Evolutionary conservation across 2,329 filamentous ascomycete genomes (phyloP).

Genomic region (Xylariaceae sp.): DNA sequence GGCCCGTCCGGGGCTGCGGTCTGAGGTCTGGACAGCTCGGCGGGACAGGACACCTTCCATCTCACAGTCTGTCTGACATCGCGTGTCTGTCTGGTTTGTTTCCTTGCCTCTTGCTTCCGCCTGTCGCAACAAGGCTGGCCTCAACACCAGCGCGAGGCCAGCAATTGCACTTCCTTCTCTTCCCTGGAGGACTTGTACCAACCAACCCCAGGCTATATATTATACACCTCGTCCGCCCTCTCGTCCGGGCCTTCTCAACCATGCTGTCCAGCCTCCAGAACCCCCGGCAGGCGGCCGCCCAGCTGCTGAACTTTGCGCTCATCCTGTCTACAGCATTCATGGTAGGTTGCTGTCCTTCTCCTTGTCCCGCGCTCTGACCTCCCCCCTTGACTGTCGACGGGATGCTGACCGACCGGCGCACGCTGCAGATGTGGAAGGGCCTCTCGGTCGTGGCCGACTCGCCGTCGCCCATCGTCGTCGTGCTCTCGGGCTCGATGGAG

Average conservation of each 20-base stretch:
- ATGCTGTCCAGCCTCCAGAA: slow-evolving; percentile 68
- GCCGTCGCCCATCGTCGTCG: slow-evolving; percentile 71
- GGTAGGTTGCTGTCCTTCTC: slow-evolving; percentile 35
- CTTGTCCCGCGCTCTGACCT: slow-evolving; percentile 1
- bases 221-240: not conserved
- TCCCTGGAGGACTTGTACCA: not conserved
- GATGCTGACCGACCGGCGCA: too few relatives aligned
- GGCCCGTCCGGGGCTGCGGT: too few relatives aligned
- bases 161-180: too few relatives aligned
- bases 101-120: too few relatives aligned
- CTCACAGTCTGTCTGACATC: too few relatives aligned
- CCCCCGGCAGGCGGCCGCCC: slow-evolving; percentile 71
- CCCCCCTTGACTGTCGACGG: too few relatives aligned
- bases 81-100: too few relatives aligned
- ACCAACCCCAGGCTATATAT: not conserved
- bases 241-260: slow-evolving; percentile 11
- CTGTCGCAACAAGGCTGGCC: slow-evolving; percentile 5
- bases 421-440: slow-evolving; percentile 69
- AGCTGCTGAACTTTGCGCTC: slow-evolving; percentile 84
- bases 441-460: slow-evolving; percentile 72
- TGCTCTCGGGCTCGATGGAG: slow-evolving; percentile 80
- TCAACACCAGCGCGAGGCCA: slow-evolving; percentile 10
- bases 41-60: too few relatives aligned
- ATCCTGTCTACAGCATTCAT: slow-evolving; percentile 89
- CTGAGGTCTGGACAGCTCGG: too few relatives aligned